phyloP scores from a whole-genome alignment of 2,329 filamentous ascomycete species.

The Fusarium newnesense region DNA sequence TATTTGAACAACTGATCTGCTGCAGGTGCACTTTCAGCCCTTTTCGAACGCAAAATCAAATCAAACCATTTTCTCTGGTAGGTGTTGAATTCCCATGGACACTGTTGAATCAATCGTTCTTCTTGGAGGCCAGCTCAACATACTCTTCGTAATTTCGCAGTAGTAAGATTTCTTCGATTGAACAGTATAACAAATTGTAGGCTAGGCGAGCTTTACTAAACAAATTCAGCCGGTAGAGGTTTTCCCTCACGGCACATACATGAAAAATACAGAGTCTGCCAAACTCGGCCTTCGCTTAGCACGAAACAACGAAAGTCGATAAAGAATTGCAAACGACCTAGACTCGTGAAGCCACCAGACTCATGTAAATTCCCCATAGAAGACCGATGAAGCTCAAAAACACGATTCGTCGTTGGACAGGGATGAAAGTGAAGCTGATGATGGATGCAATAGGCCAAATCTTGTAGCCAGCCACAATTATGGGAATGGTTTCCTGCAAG shows the following conservation, averaged over 20 bases:
- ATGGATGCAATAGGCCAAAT: conserved; percentile 64
- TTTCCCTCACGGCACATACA: background rate
- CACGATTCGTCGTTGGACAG: conserved; percentile 60
- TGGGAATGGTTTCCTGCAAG: conserved; percentile 55
- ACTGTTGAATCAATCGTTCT: background rate
- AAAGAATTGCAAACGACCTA: conserved; percentile 21
- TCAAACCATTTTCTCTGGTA: background rate
- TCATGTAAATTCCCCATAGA: conserved; percentile 64
- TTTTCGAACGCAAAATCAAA: background rate
- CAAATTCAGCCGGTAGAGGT: rapidly evolving
- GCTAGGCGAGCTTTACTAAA: background rate
- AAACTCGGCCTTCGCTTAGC: background rate
- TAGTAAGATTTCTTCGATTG: rapidly evolving
- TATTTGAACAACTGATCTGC: background rate
- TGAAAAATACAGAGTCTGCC: background rate
- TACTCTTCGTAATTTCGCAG: background rate
- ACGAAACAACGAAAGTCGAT: rapidly evolving
- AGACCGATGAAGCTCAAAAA: conserved; percentile 61
- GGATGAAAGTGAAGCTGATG: conserved; percentile 61
- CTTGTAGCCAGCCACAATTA: conserved; percentile 62
- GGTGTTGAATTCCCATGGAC: background rate
- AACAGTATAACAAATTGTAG: background rate
- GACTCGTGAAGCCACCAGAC: conserved; percentile 56
- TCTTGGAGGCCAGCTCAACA: background rate
- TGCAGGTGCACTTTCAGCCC: rapidly evolving